Evolutionary conservation across 352 stramenopile genomes (phyloP).

Genomic region (Phytophthora multivora): DNA sequence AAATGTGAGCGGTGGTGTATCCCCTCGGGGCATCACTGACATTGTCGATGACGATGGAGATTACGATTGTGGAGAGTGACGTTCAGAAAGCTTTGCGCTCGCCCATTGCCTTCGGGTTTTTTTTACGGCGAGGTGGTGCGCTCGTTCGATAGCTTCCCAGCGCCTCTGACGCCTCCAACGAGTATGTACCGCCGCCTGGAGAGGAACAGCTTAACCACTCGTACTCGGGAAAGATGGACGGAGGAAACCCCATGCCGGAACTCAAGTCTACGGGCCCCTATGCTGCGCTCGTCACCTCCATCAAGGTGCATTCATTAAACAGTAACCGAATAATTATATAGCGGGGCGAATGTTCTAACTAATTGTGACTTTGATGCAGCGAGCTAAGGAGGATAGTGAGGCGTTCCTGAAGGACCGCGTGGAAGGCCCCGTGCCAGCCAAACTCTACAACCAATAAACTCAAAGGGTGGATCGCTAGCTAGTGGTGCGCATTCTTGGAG

Average conservation of each 20-base stretch:
- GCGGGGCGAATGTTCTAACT: too few species aligned
- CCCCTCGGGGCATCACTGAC: too few species aligned
- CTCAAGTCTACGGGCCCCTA: conserved; percentile 75
- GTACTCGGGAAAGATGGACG: conserved; percentile 74
- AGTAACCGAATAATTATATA: neutral
- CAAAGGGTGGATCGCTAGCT: too few species aligned
- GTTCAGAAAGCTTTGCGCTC: too few species aligned
- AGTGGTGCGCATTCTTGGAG: too few species aligned
- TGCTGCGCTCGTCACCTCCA: conserved; percentile 68
- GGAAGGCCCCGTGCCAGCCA: conserved; percentile 72
- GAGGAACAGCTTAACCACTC: conserved; percentile 67
- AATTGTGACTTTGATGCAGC: conserved; percentile 36
- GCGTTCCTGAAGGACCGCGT: conserved; percentile 81
- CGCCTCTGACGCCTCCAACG: conserved; percentile 61
- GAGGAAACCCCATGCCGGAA: conserved; percentile 55
- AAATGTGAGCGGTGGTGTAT: too few species aligned
- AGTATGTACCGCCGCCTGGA: conserved; percentile 45
- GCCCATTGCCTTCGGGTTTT: too few species aligned
- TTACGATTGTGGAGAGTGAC: too few species aligned
- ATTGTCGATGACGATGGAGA: too few species aligned
- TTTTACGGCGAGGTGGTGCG: conserved; percentile 70
- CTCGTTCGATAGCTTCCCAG: conserved; percentile 68
- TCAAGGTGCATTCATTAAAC: conserved; percentile 62
- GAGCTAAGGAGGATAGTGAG: conserved; percentile 83
- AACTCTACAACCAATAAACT: conserved; percentile 66